A percentile compares a stretch with the other conserved stretches of the same genome.
Evolutionary conservation across 2,329 filamentous ascomycete species (phyloP).

Genomic region (Amesomyces nigricolor): DNA sequence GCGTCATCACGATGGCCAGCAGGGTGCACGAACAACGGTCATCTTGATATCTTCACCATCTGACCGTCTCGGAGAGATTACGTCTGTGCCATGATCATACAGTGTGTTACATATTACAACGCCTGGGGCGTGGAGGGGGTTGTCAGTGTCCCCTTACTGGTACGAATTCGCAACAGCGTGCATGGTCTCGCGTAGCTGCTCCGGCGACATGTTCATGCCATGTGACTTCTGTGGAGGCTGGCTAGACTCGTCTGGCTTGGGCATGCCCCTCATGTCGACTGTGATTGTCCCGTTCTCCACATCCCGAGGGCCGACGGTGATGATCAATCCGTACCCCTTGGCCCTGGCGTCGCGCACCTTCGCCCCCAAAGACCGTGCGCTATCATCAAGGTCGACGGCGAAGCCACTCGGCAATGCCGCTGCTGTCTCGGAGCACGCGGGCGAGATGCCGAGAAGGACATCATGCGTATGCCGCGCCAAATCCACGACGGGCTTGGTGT

Average conservation of each 20-base stretch:
- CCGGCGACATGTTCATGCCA: conserved; percentile 35
- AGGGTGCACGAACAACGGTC: neutral
- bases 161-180: conserved; percentile 43
- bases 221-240: conserved; percentile 22
- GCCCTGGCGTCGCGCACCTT: conserved; percentile 68
- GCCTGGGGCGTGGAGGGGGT: neutral
- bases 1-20: conserved; percentile 3
- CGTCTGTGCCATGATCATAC: neutral
- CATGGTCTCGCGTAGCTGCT: conserved; percentile 42
- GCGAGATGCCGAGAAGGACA: conserved; percentile 44
- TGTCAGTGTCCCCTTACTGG: conserved; percentile 32
- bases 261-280: conserved; percentile 38
- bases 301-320: conserved; percentile 65
- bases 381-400: conserved; percentile 64
- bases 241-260: conserved; percentile 26
- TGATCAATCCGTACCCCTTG: conserved; percentile 67
- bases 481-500: conserved; percentile 47
- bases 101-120: conserved; percentile 1
- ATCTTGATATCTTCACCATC: neutral
- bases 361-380: conserved; percentile 54
- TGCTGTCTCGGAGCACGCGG: conserved; percentile 34
- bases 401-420: conserved; percentile 55
- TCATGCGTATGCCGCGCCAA: conserved; percentile 45
- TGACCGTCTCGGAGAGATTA: neutral
- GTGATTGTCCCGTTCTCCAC: conserved; percentile 52